Base-by-base conservation (phyloP, 345 rosid genomes). In the Sisymbrium altissimum region DNA sequence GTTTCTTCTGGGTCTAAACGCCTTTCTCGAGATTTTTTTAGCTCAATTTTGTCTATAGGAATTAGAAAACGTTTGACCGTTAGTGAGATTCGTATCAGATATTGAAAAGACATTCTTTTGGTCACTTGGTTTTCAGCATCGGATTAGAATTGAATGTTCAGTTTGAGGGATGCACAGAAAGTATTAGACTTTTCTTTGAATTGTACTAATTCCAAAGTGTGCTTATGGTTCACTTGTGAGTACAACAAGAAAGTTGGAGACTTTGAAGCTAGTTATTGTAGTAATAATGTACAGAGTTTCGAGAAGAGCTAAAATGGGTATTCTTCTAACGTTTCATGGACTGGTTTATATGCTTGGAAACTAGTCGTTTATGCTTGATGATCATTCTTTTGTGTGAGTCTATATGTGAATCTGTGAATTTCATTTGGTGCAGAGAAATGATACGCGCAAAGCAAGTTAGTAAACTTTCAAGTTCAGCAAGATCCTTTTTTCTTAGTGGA, bases 381-480 rank as follows among this genome's bases (percentile, higher is more conserved):
- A 6, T 39, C 1, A 54, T 6, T 36, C 14, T n/a, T 55, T 46
- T 63, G 25, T n/a, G n/a, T 6, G 15, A 39, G 57, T 29, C 32
- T 62, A 55, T 70, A 27, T 64, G 7, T 73, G 59, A 61, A 65
- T 49, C 62, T 75, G 56, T 60, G 49, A 35, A 38, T 50, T 30
- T 68, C 15, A 27, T 60, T 60, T 49, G 14, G 4, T 64, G 79
- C 83, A 72, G 81, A 79, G 64, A 43, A 66, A 91, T 93, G 98
- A 64, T 89, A 73, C 84, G 96, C 39, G 81, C 92, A 64, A 91
- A 93, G 84, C 91, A 83, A 19, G 53, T 93, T 40, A 68, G 84
- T 73, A 89, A 81, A 70, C 87, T 93, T 72, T 91, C 97, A 77
- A 86, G 80, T 70, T 81, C 76, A 67, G 94, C 96, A 29, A 82